Evolutionary conservation across 306 rosid species (phyloP), one percentile per base, ranked within the genome.

Genomic region (Luffa acutangula): DNA sequence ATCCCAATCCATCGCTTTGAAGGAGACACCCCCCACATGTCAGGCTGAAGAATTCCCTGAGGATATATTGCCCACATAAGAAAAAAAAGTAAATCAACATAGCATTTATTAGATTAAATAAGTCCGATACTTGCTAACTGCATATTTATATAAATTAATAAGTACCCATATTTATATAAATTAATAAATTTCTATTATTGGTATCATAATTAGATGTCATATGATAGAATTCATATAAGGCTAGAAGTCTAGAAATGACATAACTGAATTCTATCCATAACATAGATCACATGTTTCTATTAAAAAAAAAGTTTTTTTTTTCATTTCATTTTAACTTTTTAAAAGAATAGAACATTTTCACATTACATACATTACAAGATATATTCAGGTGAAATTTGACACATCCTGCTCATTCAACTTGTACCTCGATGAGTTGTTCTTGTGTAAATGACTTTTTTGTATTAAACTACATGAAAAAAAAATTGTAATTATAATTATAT

Each of bases 1-100:
- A 81, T 66, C 84, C 98, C 98, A 93, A 65, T 92, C 93, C 96
- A 93, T 25, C 82, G 84, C 83, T 76, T 78, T 3, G 97, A 89
- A 57, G 97, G 98, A 3, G 83, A 84, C 80, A 83, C 93, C 52
- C 62, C 86, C 97, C 98, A 93, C 97, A 92, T 93, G 82, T 93
- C 98, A 58, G 93, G 94, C 82, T 93, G 97, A 80, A 93, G 86
- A 86, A 89, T 78, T 82, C 98, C 97, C 98, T 91, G 86, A 67
- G 18, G 82, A 78, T 18, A 56, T 9, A 80, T 21, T 69, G n/a
- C 79, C 59, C 52, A 62, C 43, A 12, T 69, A 63, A 80, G 82
- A 73, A 78, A 25, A 42, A 42, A 12, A 7, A 2, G 20, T 34
- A 49, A 17, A 75, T 6, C 41, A 73, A 6, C 51, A 15, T 71